These are phyloP conservation scores for Ophiostoma sp. DNA, from an alignment of 2,329 filamentous ascomycete genomes.

Conservation along the genomic window DNA sequence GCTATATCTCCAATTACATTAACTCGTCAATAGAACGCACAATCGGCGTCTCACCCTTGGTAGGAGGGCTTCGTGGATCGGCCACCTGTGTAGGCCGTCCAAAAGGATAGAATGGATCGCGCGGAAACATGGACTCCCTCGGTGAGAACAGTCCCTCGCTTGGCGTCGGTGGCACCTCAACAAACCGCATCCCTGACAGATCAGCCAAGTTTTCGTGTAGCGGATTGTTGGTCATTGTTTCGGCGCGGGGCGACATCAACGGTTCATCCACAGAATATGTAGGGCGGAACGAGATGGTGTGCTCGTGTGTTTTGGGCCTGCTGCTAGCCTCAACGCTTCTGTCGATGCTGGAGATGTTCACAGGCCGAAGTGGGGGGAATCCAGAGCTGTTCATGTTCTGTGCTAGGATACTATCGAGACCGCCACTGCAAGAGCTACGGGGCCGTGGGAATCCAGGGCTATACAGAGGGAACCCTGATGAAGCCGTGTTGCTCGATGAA, in stretches of 20 bases:
- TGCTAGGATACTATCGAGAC: slow-evolving; percentile 21
- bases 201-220: slow-evolving; percentile 46
- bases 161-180: slow-evolving; percentile 49
- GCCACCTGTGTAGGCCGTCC: slow-evolving; percentile 46
- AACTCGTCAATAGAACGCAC: slow-evolving; percentile 73
- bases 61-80: slow-evolving; percentile 70
- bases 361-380: not conserved
- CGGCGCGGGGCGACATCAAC: slow-evolving; percentile 64
- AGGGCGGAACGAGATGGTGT: slow-evolving; percentile 16
- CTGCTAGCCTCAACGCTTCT: slow-evolving; percentile 18
- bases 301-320: slow-evolving; percentile 19
- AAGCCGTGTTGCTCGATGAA: not conserved
- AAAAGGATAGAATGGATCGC: slow-evolving; percentile 49
- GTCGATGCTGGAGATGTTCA: not conserved
- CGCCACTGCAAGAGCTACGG: slow-evolving; percentile 18
- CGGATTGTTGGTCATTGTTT: slow-evolving; percentile 66
- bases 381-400: slow-evolving; percentile 8
- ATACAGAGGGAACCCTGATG: slow-evolving; percentile 27
- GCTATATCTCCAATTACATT: slow-evolving; percentile 43
- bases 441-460: slow-evolving; percentile 26
- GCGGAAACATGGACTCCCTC: slow-evolving; percentile 47
- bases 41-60: slow-evolving; percentile 68
- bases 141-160: slow-evolving; percentile 51
- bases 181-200: slow-evolving; percentile 46
- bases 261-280: slow-evolving; percentile 37